A percentile compares a stretch with the other conserved stretches of the same genome.
These are phyloP conservation scores for Globisporangium irregulare DNA, from an alignment of 352 stramenopile species.

Conservation along the genomic window DNA sequence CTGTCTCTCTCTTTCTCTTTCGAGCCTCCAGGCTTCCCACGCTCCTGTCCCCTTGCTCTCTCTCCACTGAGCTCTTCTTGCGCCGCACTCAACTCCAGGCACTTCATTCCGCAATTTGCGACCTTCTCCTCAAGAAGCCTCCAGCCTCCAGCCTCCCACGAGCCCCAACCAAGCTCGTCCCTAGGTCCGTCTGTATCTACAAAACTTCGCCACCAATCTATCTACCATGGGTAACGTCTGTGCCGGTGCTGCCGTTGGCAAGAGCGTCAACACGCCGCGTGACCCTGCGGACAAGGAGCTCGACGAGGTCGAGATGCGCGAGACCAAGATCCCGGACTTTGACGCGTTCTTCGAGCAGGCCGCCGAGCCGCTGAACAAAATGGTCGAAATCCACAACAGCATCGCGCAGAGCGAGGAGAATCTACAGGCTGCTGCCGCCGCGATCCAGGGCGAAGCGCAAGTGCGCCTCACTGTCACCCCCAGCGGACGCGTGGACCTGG, in stretches of 20 bases:
- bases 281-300: constrained; percentile 30
- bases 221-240: constrained; percentile 61
- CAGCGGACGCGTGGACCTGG: constrained; percentile 23
- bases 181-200: not conserved
- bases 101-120: constrained; percentile 35
- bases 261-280: constrained; percentile 19
- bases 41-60: not conserved
- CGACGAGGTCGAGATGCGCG: constrained; percentile 26
- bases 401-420: constrained; percentile 55
- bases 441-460: constrained; percentile 48
- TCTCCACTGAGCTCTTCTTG: not conserved
- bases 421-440: constrained; percentile 42
- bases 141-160: not conserved
- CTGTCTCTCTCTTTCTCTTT: not conserved
- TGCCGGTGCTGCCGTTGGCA: constrained; percentile 42
- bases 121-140: constrained; percentile 25
- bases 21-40: too few species aligned
- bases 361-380: constrained; percentile 17
- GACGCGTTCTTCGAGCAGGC: constrained; percentile 26
- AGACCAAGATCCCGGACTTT: constrained; percentile 28
- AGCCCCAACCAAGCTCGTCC: not conserved
- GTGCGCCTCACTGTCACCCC: constrained; percentile 25
- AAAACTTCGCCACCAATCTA: not conserved
- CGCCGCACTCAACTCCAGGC: not conserved
- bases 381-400: constrained; percentile 44